Percentiles rank a stretch among this genome's conserved stretches.
phyloP scores from a whole-genome alignment of 129 eudicot species.

The Helianthus annuus region HanXRQr2.0-SUNRISE NC_035441.2:120581219-120581718 shows the following conservation, averaged over 20 bases:
- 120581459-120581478: conserved; percentile 36
- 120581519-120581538: conserved; percentile 38
- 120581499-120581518: conserved; percentile 33
- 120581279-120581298: too few species aligned
- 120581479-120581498: conserved; percentile 37
- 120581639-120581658: conserved; percentile 26
- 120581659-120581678: not conserved
- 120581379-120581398: too few species aligned
- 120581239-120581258: too few species aligned
- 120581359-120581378: too few species aligned
- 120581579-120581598: conserved; percentile 19
- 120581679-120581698: not conserved
- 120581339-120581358: too few species aligned
- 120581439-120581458: not conserved
- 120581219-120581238: too few species aligned
- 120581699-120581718: not conserved
- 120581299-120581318: too few species aligned
- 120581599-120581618: conserved; percentile 36
- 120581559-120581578: conserved; percentile 26
- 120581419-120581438: too few species aligned
- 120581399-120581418: too few species aligned
- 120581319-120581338: too few species aligned
- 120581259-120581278: too few species aligned
- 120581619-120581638: conserved; percentile 32
- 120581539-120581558: conserved; percentile 50